phyloP scores from a whole-genome alignment of 208 protist genomes.

The Tritrichomonas musculus region DNA sequence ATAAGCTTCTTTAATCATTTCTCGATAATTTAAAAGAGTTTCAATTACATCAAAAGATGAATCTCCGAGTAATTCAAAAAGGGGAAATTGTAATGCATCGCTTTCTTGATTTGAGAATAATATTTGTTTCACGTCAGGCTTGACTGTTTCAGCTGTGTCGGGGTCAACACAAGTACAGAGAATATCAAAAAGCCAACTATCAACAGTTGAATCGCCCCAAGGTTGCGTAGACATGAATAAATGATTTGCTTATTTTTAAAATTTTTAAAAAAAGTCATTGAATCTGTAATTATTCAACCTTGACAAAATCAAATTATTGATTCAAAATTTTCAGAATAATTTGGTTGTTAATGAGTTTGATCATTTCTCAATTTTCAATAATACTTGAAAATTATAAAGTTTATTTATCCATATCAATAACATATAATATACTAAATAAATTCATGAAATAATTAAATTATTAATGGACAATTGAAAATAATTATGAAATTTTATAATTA shows the following conservation, averaged over 20 bases:
- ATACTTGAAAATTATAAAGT: not conserved
- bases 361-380: not conserved
- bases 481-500: not conserved
- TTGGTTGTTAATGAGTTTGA: not conserved
- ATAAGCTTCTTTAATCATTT: not conserved
- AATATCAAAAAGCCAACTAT: not conserved
- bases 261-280: too few species aligned
- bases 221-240: not conserved
- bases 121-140: not conserved
- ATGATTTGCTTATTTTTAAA: too few species aligned
- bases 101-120: not conserved
- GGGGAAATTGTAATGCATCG: not conserved
- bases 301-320: too few species aligned
- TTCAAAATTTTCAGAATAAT: too few species aligned
- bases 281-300: too few species aligned
- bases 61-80: conserved; percentile 14
- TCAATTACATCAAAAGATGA: not conserved
- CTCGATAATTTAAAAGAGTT: not conserved
- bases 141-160: not conserved
- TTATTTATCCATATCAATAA: not conserved
- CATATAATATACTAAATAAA: not conserved
- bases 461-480: not conserved
- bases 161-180: not conserved
- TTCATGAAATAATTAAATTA: not conserved
- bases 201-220: not conserved